These are phyloP conservation scores for Plasmodium ovale DNA, from an alignment of 169 alveolate genomes.

Conservation along the genomic window DNA sequence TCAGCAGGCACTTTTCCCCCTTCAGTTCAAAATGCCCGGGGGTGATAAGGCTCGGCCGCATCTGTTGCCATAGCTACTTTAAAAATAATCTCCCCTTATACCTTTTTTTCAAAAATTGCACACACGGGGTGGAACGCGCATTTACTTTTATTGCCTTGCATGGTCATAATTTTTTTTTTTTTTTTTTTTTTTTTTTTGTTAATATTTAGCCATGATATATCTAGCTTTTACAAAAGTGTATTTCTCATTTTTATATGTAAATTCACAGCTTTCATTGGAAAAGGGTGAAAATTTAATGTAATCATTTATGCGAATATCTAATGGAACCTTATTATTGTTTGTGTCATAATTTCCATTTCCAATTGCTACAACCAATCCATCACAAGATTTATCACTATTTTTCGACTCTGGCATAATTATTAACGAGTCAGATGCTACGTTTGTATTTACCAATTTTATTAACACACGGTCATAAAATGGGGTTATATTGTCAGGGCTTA, in stretches of 20 bases:
- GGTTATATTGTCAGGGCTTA: constrained; percentile 49
- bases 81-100: too few relatives aligned
- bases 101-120: not conserved
- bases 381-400: constrained; percentile 23
- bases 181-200: not conserved
- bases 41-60: too few relatives aligned
- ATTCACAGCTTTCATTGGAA: constrained; percentile 72
- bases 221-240: constrained; percentile 68
- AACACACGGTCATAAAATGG: constrained; percentile 73
- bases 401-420: constrained; percentile 66
- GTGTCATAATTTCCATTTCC: constrained; percentile 69
- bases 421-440: constrained; percentile 41
- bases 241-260: constrained; percentile 54
- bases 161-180: not conserved
- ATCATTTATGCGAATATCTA: constrained; percentile 50
- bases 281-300: constrained; percentile 70
- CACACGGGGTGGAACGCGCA: too few relatives aligned
- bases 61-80: too few relatives aligned
- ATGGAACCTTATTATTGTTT: constrained; percentile 59
- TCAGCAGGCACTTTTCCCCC: too few relatives aligned
- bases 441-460: constrained; percentile 42
- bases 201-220: constrained; percentile 70
- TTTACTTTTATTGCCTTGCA: too few relatives aligned
- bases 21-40: too few relatives aligned
- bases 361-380: constrained; percentile 64